Conservation (phyloP, 73 alveolate genomes). For the Tetrahymena malaccensis region DNA sequence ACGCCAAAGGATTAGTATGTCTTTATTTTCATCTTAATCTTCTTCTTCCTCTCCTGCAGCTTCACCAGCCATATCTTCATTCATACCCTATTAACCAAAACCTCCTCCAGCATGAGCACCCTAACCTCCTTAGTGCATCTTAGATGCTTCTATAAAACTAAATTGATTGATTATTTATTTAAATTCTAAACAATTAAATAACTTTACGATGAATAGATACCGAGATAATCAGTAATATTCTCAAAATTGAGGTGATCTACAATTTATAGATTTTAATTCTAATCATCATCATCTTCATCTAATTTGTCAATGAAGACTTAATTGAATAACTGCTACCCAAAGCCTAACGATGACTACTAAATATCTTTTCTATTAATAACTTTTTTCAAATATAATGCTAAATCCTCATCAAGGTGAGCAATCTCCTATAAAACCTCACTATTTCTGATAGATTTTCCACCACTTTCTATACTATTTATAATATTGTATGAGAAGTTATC, state of each 20-base stretch:
- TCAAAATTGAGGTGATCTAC: neutral
- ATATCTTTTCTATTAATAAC: neutral
- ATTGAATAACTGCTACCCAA: neutral
- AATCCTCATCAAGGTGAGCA: neutral
- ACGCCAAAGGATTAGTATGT: neutral
- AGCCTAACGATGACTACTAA: neutral
- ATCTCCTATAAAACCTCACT: neutral
- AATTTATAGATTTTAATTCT: neutral
- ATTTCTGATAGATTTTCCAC: neutral
- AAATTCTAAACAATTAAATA: neutral
- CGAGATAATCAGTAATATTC: neutral
- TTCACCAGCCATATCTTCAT: neutral
- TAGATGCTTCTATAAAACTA: neutral
- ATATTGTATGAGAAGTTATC: neutral
- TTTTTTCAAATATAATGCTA: neutral
- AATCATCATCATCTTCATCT: neutral
- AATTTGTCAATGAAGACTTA: neutral
- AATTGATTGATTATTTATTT: neutral
- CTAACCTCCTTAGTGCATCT: neutral
- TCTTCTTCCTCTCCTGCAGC: neutral
- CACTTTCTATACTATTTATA: neutral
- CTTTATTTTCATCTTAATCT: neutral
- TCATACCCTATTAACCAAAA: neutral
- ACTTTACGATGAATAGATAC: neutral
- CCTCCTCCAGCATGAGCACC: neutral